Base-by-base conservation (phyloP, 306 rosid species). In the Mimosa bimucronata region DNA sequence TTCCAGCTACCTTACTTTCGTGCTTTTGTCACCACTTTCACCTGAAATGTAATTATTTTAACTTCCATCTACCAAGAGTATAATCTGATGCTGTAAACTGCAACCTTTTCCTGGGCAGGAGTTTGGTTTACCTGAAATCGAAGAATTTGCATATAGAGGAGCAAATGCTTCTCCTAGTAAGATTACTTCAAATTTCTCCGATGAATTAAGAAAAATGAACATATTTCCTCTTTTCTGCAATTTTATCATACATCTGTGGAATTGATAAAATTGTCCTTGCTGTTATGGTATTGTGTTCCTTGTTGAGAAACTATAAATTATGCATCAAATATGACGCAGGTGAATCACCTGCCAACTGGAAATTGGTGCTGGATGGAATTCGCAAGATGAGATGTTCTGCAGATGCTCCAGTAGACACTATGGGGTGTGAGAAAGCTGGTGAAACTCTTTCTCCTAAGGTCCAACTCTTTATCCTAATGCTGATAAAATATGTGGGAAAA, bases 331-430 rank as follows among this genome's bases (percentile, higher is more conserved):
- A 50, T 85, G 84, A 71, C 34, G 78, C 77, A 87, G 97, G 88
- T 84, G 89, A 86, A 71, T 62, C 90, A 67, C 98, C 98, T 60
- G 74, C 74, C 25, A 71, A 88, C 83, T 94, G 98, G 98, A 88
- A 87, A 84, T 74, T 83, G 61, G 93, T 91, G 68, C 97, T 92
- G 26, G 83, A 89, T 82, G 93, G 97, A 69, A 94, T 94, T 83
- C 88, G 88, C 40, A 81, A 91, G 77, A 94, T 94, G 93, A 87
- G 89, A 83, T 78, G 83, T 40, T 81, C 91, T 23, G 87, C 86
- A 82, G 94, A 88, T 80, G 98, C 97, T 34, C 98, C 98, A 1
- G 98, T 94, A 18, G 92, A 90, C 81, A 89, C 88, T 28, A 80
- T 83, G 88, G 88, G 84, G 64, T 86, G 86, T 67, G 92, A 89